Base-by-base conservation (phyloP, 179 eudicot genomes). In the Carnegiea gigantea region DNA sequence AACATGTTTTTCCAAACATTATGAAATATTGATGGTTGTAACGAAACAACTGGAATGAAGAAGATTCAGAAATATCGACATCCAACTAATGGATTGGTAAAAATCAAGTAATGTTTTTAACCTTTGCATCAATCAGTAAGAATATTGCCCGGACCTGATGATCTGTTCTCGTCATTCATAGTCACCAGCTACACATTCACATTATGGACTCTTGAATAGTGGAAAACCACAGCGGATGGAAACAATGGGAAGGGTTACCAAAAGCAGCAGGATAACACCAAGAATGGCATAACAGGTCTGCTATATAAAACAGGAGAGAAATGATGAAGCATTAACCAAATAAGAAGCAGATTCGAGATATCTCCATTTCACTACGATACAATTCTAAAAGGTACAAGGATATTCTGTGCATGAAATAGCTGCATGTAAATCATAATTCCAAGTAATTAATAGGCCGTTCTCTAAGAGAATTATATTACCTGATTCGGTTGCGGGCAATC, bases 401-500 rank as follows among this genome's bases (percentile, higher is more conserved):
- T 62, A 62, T 23, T 23, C n/a, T 62, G 14, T n/a, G 68, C 68
- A 67, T 36, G 20, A 68, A 30, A 28, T 6, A 8, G 70, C 18
- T 30, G 51, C 67, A 36, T 21, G 12, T 70, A 70, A 28, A 30
- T 70, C 44, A 70, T 44, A 40, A 48, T 68, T 54, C 73, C 51
- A 33, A 30, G 11, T 5, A 48, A 53, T 53, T 48, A 8, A 30
- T 30, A 48, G 78, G 23, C 36, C 15, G 1, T 26, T 51, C 43
- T 26, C 12, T n/a, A 70, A 6, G 46, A 77, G 70, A 73, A 53
- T 28, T 9, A 65, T 18, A 23, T 76, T 90, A 96, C 99, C 98
- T 96, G 99, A 89, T 96, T 96, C 59, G 92, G 92, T 85, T 96
- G 99, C 28, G 99, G 95, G 78, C 93, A 96, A 81, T 96, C 99